Evolutionary conservation across 2,329 filamentous ascomycete species (phyloP).

Genomic region (Tolypocladium cylindrosporum): DNA sequence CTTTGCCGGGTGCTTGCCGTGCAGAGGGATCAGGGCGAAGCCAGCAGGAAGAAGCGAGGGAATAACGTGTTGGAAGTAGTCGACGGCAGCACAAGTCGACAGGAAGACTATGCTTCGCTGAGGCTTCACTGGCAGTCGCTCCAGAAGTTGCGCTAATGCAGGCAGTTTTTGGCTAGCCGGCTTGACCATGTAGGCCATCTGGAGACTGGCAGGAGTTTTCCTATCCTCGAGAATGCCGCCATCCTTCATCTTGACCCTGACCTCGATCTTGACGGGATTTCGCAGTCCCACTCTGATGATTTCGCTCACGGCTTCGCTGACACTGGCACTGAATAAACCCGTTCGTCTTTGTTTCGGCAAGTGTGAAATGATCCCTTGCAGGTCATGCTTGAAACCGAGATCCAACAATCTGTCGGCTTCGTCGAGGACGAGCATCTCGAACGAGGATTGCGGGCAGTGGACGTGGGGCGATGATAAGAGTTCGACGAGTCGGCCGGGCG

Average conservation of each 20-base stretch:
- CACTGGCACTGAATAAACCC: constrained; percentile 86
- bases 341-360: constrained; percentile 90
- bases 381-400: constrained; percentile 83
- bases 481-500: constrained; percentile 81
- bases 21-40: constrained; percentile 68
- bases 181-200: constrained; percentile 74
- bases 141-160: constrained; percentile 59
- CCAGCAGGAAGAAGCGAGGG: constrained; percentile 58
- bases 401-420: constrained; percentile 91
- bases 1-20: constrained; percentile 84
- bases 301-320: constrained; percentile 91
- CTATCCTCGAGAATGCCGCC: constrained; percentile 66
- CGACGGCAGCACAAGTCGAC: constrained; percentile 87
- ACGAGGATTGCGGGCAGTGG: constrained; percentile 77
- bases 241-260: constrained; percentile 71
- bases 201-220: constrained; percentile 81
- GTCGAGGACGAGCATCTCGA: constrained; percentile 86
- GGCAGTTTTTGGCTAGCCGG: constrained; percentile 74
- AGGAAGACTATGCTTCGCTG: constrained; percentile 86
- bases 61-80: constrained; percentile 82
- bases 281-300: constrained; percentile 85
- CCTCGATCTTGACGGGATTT: constrained; percentile 90
- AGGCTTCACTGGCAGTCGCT: constrained; percentile 59
- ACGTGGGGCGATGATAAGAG: constrained; percentile 79
- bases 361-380: constrained; percentile 74